Conservation (phyloP, 78 protist species). For the Dictyostelium citrinum region DNA sequence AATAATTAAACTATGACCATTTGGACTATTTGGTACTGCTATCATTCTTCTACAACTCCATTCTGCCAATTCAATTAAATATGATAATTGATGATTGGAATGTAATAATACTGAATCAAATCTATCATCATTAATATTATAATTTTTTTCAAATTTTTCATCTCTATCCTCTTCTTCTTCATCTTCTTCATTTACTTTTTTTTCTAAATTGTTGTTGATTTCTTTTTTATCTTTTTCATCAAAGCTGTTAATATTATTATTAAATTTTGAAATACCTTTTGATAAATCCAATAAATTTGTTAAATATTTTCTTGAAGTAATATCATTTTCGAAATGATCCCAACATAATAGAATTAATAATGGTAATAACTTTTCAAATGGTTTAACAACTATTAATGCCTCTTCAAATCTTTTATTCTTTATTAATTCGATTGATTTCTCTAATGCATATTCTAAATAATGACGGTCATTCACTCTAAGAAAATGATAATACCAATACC, state of each 20-base stretch:
- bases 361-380: conserved; percentile 53
- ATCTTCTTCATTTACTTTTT: background rate
- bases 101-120: conserved; percentile 31
- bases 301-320: conserved; percentile 4
- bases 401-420: conserved; percentile 28
- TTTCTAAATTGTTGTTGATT: too few species aligned
- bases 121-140: background rate
- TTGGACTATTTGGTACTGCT: conserved; percentile 46
- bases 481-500: conserved; percentile 79
- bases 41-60: conserved; percentile 64
- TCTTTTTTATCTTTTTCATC: background rate
- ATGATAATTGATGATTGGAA: conserved; percentile 45
- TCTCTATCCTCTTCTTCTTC: background rate
- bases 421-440: conserved; percentile 17
- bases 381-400: conserved; percentile 29
- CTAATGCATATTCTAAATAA: conserved; percentile 46
- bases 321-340: conserved; percentile 66
- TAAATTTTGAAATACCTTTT: background rate
- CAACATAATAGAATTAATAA: conserved; percentile 48
- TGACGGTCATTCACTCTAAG: conserved; percentile 47
- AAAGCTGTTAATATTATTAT: background rate
- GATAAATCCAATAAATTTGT: background rate
- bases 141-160: background rate
- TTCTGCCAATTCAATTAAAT: conserved; percentile 53
- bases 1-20: conserved; percentile 27